Base-by-base conservation (phyloP, 106 monocot genomes). In the Allium fistulosum region DNA sequence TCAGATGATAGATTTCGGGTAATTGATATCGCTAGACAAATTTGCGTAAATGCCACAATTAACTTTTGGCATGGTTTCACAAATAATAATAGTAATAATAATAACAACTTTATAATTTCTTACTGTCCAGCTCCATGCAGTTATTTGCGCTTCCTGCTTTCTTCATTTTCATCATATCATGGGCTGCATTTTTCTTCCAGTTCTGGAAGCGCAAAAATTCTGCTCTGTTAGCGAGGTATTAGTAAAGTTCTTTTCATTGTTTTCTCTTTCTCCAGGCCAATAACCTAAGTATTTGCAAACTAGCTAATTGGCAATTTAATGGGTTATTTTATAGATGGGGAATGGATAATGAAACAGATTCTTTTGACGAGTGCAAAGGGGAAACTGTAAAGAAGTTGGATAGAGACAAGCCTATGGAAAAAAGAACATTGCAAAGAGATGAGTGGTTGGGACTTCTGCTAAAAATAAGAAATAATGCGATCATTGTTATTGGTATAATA, bases 201-300 rank as follows among this genome's bases (percentile, higher is more conserved):
- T 94, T 94, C 66, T 94, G 94, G 94, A 94, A 94, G 67, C 86
- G 94, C 14, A 90, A 94, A 56, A 94, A 94, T 74, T 77, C 87
- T 59, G 82, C 87, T 52, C 77, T 94, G 74, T 70, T 90, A 60
- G 87, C 87, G 46, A 90, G 90, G 94, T 94, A 62, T 72, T 4
- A 11, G 11, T 48, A 8, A 9, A 55, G 9, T n/a, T 57, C 26
- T 48, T 7, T 59, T 61, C 49, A 5, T 37, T 2, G 37, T 5
- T 5, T 37, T 37, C 26, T 69, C 60, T 58, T 58, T 16, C 37
- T 77, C 14, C 7, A 10, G 18, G 1, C 12, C 3, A 63, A 49
- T 10, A 63, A 14, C 14, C 27, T 46, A 8, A 17, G 2, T 9
- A 52, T 66, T 15, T 11, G 18, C 8, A 59, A 52, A 7, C 51